These are phyloP conservation scores for Chalciporus sp. DNA, from an alignment of 1,284 basidiomycete species.

Conservation along the genomic window DNA sequence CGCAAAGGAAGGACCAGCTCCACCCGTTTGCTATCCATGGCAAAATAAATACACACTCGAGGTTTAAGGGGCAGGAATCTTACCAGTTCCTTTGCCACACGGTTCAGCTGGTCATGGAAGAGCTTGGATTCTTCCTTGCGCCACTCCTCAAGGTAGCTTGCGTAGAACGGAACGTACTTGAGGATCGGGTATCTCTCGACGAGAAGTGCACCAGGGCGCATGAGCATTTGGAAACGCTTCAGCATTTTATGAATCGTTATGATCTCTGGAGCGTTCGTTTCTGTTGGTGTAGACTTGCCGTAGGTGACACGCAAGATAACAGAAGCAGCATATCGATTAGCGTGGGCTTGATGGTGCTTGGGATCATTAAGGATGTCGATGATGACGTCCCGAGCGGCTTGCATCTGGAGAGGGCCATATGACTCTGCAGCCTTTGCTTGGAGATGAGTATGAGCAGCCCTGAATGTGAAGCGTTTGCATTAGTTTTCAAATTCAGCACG, in stretches of 20 bases:
- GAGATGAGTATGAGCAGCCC: conserved; percentile 42
- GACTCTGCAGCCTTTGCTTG: conserved; percentile 39
- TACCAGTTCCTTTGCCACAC: conserved; percentile 40
- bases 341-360: conserved; percentile 39
- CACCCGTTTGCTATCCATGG: conserved; percentile 18
- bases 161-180: conserved; percentile 42
- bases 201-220: conserved; percentile 41
- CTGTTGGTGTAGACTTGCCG: conserved; percentile 47
- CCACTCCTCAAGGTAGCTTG: conserved; percentile 36
- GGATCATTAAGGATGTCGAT: conserved; percentile 43
- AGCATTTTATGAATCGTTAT: conserved; percentile 39
- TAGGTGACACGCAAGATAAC: conserved; percentile 52
- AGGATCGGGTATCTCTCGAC: conserved; percentile 46
- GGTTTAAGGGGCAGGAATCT: not conserved
- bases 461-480: conserved; percentile 6
- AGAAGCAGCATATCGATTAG: conserved; percentile 46
- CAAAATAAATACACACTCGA: not conserved
- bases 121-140: conserved; percentile 46
- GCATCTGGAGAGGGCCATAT: conserved; percentile 42
- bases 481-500: not conserved
- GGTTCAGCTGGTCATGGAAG: conserved; percentile 40
- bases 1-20: conserved; percentile 31
- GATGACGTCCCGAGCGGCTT: conserved; percentile 40
- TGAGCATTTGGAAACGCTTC: conserved; percentile 38
- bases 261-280: conserved; percentile 46